These are phyloP conservation scores for Hondaea fermentalgiana DNA, from an alignment of 108 stramenopile species.

Conservation along the genomic window DNA sequence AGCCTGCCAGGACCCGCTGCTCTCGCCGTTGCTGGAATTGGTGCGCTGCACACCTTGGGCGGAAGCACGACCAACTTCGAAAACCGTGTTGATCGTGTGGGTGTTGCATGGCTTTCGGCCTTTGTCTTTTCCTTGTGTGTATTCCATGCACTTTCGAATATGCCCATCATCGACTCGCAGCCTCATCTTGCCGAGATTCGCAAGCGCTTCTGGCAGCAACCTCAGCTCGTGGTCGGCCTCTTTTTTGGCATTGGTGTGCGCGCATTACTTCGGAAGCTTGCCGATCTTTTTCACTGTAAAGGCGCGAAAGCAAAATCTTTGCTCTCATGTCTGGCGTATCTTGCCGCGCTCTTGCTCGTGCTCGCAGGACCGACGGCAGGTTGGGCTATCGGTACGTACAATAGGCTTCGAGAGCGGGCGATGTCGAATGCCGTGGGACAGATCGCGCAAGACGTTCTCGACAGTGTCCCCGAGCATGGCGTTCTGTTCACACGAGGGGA, in stretches of 20 bases:
- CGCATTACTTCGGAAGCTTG: background rate
- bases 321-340: background rate
- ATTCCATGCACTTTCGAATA: slow-evolving; percentile 60
- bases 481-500: slow-evolving; percentile 65
- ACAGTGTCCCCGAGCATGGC: slow-evolving; percentile 44
- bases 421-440: background rate
- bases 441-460: slow-evolving; percentile 24
- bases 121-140: slow-evolving; percentile 52
- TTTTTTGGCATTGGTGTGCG: slow-evolving; percentile 42
- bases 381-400: background rate
- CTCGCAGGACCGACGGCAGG: background rate
- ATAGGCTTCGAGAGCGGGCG: background rate
- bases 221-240: slow-evolving; percentile 42
- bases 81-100: slow-evolving; percentile 21
- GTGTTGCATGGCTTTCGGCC: background rate
- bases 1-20: slow-evolving; percentile 39
- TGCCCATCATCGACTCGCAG: slow-evolving; percentile 42
- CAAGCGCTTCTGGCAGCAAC: slow-evolving; percentile 73
- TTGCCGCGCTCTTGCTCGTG: background rate
- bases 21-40: slow-evolving; percentile 22
- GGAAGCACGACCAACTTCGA: background rate
- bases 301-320: background rate
- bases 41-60: background rate
- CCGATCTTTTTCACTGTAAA: background rate
- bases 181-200: slow-evolving; percentile 62